Evolutionary conservation across 2,329 filamentous ascomycete species (phyloP).

Genomic region (Hypoxylon rubiginosum): DNA sequence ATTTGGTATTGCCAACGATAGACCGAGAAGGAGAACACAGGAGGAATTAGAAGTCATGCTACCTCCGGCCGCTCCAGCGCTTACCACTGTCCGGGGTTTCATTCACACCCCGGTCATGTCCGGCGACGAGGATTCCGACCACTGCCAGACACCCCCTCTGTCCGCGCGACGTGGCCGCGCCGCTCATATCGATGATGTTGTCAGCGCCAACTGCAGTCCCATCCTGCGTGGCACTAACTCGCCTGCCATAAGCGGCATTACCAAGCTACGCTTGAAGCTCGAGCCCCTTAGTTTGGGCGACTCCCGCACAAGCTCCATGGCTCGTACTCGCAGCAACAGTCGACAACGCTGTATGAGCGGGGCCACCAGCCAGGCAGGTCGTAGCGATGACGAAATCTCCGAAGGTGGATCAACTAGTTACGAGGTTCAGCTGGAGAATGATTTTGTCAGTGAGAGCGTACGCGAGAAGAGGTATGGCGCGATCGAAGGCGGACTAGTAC

Average conservation of each 20-base stretch:
- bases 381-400: constrained; percentile 76
- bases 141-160: constrained; percentile 56
- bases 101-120: constrained; percentile 66
- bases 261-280: constrained; percentile 83
- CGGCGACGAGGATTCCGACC: constrained; percentile 71
- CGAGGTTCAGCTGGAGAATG: constrained; percentile 85
- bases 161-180: constrained; percentile 57
- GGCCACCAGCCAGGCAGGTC: constrained; percentile 63
- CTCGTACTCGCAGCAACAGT: constrained; percentile 66
- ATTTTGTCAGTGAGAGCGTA: constrained; percentile 81
- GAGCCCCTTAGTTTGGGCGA: constrained; percentile 79
- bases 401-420: constrained; percentile 81
- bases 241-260: constrained; percentile 78
- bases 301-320: constrained; percentile 67
- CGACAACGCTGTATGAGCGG: constrained; percentile 69
- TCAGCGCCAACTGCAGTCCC: constrained; percentile 75
- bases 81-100: constrained; percentile 70
- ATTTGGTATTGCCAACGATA: constrained; percentile 12
- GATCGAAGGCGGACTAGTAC: constrained; percentile 67
- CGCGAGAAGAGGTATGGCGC: constrained; percentile 56
- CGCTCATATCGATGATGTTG: constrained; percentile 66
- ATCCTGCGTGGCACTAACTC: constrained; percentile 66
- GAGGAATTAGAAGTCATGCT: constrained; percentile 56
- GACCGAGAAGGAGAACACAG: constrained; percentile 10
- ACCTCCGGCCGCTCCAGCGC: constrained; percentile 62